phyloP scores from a whole-genome alignment of 2,329 filamentous ascomycete species.

The Diaporthe sp. region DNA sequence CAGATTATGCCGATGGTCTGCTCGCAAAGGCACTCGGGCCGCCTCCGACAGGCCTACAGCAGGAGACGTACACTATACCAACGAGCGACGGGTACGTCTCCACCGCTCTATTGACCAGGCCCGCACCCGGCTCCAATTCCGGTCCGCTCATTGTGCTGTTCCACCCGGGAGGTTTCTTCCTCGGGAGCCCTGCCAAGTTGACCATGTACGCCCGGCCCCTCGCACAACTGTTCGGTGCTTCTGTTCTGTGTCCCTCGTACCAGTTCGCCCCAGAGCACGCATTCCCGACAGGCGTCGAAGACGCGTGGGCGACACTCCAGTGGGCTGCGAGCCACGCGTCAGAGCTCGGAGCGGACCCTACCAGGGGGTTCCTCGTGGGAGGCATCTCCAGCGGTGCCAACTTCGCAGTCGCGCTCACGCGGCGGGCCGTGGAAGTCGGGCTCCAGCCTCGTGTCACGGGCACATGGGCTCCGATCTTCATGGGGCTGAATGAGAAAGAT shows the following conservation, averaged over 20 bases:
- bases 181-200: neutral
- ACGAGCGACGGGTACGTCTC: neutral
- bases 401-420: neutral
- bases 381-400: neutral
- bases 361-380: neutral
- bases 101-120: neutral
- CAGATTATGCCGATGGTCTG: neutral
- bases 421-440: neutral
- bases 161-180: neutral
- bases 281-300: too few species aligned
- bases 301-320: too few species aligned
- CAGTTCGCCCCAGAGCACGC: too few species aligned
- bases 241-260: too few species aligned
- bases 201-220: too few species aligned
- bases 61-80: neutral
- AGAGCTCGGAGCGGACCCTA: neutral
- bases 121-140: neutral
- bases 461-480: neutral
- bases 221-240: too few species aligned
- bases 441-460: neutral
- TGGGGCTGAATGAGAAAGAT: neutral
- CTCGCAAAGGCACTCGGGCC: neutral
- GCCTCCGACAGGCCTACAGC: neutral
- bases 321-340: neutral
- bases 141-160: neutral